Evolutionary conservation across 306 rosid species (phyloP), one percentile per base, ranked within the genome.

Genomic region (Cucumis hystrix): DNA sequence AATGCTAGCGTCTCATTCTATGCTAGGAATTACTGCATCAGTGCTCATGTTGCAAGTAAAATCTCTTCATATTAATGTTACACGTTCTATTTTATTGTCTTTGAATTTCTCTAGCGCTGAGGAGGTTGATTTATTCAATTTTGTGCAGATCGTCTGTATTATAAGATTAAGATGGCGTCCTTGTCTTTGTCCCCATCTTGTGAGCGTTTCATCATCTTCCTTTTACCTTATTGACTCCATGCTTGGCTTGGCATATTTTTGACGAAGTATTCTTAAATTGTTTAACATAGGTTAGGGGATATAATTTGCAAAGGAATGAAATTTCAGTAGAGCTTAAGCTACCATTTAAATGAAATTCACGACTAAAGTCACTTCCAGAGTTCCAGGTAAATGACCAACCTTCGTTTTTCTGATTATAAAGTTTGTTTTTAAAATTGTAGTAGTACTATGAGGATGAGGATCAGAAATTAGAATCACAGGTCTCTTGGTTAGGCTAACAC

Each of bases 111-210:
- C 76, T 72, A 45, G 25, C 14, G 20, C 61, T 51, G 59, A 72
- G 43, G 58, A 49, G 51, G 28, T 72, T 72, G 3, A 47, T 47
- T 28, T 72, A 33, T 28, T 51, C 61, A 72, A 72, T 30, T 72
- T 21, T 72, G 60, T 72, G 59, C 76, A 28, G 60, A 72, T 49
- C 0, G 17, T 72, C 18, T 72, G 61, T 15, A 72, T 72, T 51
- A 15, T 16, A 51, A 72, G 76, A 51, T 51, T 72, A 33, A 51
- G 76, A 28, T 72, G 60, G 76, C 61, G 76, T 61, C 76, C 37
- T 45, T 45, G 37, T 68, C 75, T 28, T 72, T 49, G 43, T 17
- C 76, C 61, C 59, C 60, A 49, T 72, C 76, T 49, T 28, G 76
- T 72, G 76, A 72, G 76, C 43, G 23, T 30, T 49, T 72, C 61